phyloP scores from a whole-genome alignment of 2,329 filamentous ascomycete genomes.

The Pseudocercospora cruenta region DNA sequence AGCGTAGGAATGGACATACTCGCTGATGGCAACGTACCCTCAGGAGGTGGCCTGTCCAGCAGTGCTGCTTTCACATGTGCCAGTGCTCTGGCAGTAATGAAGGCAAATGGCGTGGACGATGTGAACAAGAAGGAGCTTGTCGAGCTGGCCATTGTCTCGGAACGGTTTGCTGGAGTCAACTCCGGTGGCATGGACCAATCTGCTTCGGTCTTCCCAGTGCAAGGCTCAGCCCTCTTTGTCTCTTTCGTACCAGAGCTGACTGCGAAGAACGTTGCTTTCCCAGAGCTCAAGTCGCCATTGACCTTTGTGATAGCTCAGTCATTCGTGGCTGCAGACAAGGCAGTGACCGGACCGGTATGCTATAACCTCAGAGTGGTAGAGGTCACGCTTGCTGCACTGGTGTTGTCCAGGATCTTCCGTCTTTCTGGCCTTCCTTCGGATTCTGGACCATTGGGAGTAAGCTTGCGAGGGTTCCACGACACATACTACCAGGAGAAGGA shows the following conservation, averaged over 20 bases:
- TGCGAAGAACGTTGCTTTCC: constrained; percentile 79
- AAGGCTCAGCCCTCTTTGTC: constrained; percentile 85
- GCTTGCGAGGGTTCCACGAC: constrained; percentile 84
- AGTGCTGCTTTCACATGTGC: constrained; percentile 93
- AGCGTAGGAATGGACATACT: constrained; percentile 83
- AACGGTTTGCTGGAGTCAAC: constrained; percentile 93
- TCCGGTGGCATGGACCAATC: constrained; percentile 98
- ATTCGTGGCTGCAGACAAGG: constrained; percentile 92
- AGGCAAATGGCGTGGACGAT: constrained; percentile 74
- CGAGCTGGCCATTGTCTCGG: constrained; percentile 91
- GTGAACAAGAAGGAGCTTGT: constrained; percentile 92
- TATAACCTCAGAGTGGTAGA: constrained; percentile 98
- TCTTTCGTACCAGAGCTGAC: constrained; percentile 80
- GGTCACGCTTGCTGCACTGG: constrained; percentile 81
- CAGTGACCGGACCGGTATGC: constrained; percentile 87
- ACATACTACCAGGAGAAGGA: constrained; percentile 68
- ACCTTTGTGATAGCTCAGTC: constrained; percentile 94
- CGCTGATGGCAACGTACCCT: constrained; percentile 88
- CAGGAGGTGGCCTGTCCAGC: constrained; percentile 88
- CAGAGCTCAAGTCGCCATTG: constrained; percentile 77
- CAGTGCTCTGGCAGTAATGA: constrained; percentile 83
- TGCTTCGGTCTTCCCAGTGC: constrained; percentile 88
- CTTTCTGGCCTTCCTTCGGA: constrained; percentile 72
- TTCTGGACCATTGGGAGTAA: constrained; percentile 78
- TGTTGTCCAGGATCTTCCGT: constrained; percentile 63